Evolutionary conservation across 176 grass and related monocot genomes (phyloP).

Genomic region (Oryza rufipogon): DNA sequence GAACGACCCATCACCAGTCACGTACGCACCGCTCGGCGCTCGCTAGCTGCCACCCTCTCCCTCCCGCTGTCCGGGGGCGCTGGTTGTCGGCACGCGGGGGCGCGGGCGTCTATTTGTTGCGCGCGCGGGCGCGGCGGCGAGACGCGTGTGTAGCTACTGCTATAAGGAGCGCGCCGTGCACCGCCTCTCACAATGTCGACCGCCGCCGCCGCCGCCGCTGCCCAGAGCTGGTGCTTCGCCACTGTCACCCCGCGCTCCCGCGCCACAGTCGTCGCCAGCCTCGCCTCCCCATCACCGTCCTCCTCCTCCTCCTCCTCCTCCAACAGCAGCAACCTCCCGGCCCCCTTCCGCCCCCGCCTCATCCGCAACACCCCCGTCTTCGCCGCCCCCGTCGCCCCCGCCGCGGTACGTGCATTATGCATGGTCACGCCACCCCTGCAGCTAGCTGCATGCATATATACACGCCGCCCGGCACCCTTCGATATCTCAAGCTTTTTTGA

Average conservation of each 20-base stretch:
- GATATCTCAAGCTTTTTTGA: too few species aligned
- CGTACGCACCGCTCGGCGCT: too few species aligned
- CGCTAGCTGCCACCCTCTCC: not conserved
- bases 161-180: constrained; percentile 20
- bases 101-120: constrained; percentile 8
- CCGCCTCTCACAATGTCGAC: constrained; percentile 57
- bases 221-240: constrained; percentile 42
- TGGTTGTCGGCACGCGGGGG: constrained; percentile 28
- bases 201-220: constrained; percentile 49
- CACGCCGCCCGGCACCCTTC: not conserved
- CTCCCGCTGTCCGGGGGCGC: not conserved
- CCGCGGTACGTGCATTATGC: constrained; percentile 55
- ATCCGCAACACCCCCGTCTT: constrained; percentile 64
- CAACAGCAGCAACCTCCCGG: not conserved
- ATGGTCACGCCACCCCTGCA: not conserved
- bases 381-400: constrained; percentile 41
- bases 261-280: constrained; percentile 44
- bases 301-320: not conserved
- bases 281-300: constrained; percentile 41
- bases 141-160: not conserved
- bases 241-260: constrained; percentile 23
- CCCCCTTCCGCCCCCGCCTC: constrained; percentile 50
- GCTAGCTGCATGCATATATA: not conserved
- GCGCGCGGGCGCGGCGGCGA: not conserved
- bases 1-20: not conserved